Conservation (phyloP, 2,329 filamentous ascomycete genomes). For the Juglanconis oblonga region DNA sequence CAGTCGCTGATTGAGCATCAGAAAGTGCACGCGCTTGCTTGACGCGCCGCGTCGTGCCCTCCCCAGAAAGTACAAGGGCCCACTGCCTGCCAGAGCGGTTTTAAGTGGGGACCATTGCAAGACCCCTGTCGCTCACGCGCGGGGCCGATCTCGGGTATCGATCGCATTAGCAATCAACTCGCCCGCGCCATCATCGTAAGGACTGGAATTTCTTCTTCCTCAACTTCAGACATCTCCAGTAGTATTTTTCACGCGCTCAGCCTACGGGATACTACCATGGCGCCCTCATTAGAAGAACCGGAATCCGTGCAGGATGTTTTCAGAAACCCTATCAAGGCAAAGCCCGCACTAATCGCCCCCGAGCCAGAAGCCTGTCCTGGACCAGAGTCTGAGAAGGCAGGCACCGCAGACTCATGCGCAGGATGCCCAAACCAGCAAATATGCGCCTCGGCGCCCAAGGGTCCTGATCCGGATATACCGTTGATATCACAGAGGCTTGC, state of each 20-base stretch:
- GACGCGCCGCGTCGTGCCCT: conserved; percentile 19
- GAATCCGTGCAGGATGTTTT: conserved; percentile 67
- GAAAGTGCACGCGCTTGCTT: background rate
- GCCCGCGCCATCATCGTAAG: background rate
- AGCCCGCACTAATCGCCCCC: conserved; percentile 84
- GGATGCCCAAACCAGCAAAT: conserved; percentile 96
- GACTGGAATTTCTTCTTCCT: background rate
- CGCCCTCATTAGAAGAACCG: conserved; percentile 75
- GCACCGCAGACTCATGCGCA: conserved; percentile 77
- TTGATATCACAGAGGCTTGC: conserved; percentile 80
- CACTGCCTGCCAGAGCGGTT: background rate
- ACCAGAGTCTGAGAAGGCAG: conserved; percentile 71
- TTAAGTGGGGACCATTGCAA: no score
- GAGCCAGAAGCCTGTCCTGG: conserved; percentile 97
- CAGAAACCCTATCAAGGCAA: conserved; percentile 70
- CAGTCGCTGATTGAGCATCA: background rate
- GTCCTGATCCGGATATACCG: conserved; percentile 90
- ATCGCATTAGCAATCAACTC: conserved; percentile 19
- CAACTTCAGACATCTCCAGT: background rate
- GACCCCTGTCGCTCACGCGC: background rate
- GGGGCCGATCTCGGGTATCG: conserved; percentile 15
- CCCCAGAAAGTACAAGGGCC: conserved; percentile 10
- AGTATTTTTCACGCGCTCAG: background rate
- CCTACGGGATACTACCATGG: conserved; percentile 51
- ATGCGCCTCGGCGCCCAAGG: conserved; percentile 90